phyloP scores from a whole-genome alignment of 2,329 filamentous ascomycete genomes.

The Calonectria pseudoturangicola region DNA sequence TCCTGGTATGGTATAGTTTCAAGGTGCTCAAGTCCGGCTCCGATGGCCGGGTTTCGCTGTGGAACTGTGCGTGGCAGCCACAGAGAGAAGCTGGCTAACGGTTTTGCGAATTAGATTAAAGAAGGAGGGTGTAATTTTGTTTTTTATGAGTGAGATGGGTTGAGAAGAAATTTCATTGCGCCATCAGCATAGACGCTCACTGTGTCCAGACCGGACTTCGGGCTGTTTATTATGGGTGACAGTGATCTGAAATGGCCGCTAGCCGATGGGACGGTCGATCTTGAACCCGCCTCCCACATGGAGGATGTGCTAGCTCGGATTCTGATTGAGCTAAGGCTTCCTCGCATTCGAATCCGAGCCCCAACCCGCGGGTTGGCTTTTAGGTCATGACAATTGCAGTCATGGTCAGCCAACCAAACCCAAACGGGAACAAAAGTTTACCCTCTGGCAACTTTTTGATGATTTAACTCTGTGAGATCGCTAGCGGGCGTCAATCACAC shows the following conservation, averaged over 20 bases:
- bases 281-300: not conserved
- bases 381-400: not conserved
- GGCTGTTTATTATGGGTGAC: conserved; percentile 19
- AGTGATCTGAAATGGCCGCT: conserved; percentile 1
- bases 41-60: not conserved
- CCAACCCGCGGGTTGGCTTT: not conserved
- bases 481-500: conserved; percentile 1
- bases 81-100: not conserved
- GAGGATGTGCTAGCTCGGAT: not conserved
- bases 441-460: not conserved
- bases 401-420: not conserved
- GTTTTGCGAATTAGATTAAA: not conserved
- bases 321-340: not conserved
- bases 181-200: conserved; percentile 21
- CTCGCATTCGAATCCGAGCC: not conserved
- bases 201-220: conserved; percentile 32
- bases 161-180: conserved; percentile 6
- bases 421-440: not conserved
- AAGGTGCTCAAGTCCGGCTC: conserved; percentile 2
- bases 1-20: not conserved
- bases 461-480: not conserved
- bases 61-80: not conserved
- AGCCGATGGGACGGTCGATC: conserved; percentile 16
- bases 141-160: not conserved
- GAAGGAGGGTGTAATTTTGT: not conserved